phyloP scores from a whole-genome alignment of 352 stramenopile species.

The Phytophthora colocasiae region DNA sequence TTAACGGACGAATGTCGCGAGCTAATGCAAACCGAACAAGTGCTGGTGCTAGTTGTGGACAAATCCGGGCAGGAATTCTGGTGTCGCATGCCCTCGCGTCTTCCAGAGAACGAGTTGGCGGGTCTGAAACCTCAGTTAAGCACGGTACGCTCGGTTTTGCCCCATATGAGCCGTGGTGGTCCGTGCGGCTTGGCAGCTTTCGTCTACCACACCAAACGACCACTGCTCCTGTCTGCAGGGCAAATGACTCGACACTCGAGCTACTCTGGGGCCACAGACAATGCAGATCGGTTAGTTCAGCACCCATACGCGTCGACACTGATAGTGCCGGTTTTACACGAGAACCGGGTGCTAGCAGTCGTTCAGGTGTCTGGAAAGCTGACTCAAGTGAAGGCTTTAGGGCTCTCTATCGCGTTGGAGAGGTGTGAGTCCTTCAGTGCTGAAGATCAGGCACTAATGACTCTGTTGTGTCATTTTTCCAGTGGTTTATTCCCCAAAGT shows the following conservation, averaged over 20 bases:
- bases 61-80: conserved; percentile 81
- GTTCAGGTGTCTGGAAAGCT: conserved; percentile 76
- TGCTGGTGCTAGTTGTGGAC: conserved; percentile 74
- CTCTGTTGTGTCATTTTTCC: conserved; percentile 62
- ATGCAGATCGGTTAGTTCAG: conserved; percentile 64
- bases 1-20: conserved; percentile 56
- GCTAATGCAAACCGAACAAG: conserved; percentile 66
- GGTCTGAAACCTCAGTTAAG: conserved; percentile 26
- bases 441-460: conserved; percentile 66
- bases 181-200: conserved; percentile 69
- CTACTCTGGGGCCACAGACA: conserved; percentile 61
- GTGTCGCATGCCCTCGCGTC: conserved; percentile 57
- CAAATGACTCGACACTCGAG: conserved; percentile 55
- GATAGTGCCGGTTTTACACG: conserved; percentile 59
- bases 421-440: conserved; percentile 61
- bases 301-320: conserved; percentile 69
- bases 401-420: conserved; percentile 68
- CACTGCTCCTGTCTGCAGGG: conserved; percentile 62
- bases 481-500: conserved; percentile 76
- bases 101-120: conserved; percentile 1
- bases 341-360: conserved; percentile 46
- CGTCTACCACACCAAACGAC: conserved; percentile 72
- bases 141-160: conserved; percentile 55
- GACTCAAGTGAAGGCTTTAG: conserved; percentile 60
- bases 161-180: conserved; percentile 28